Base-by-base conservation (phyloP, 2,329 filamentous ascomycete genomes). In the Xylaria multiplex region DNA sequence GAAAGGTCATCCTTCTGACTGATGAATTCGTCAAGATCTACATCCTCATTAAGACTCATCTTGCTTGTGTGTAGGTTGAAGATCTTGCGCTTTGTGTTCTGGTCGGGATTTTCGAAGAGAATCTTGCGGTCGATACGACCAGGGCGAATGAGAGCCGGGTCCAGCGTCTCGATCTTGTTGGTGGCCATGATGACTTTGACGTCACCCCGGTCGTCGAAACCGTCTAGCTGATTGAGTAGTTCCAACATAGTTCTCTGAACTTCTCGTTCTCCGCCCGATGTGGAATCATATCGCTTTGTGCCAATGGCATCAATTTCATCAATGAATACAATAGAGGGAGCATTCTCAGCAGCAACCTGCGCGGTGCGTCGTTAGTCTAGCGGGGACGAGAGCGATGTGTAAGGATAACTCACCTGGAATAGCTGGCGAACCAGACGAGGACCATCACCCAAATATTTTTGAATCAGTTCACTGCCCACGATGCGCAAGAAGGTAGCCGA, bases 101-200 rank as follows among this genome's bases (percentile, higher is more conserved):
- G 90, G 81, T 89, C 84, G 52, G 82, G 84, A 75, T 90, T 86
- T 79, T 88, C 86, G 76, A 90, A 92, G 68, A 90, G 81, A 69
- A 99, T 99, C 88, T 99, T 99, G 74, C 96, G 91, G 81, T 99
- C 96, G 79, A 99, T 99, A 86, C 96, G 94, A 70, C 96, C 96
- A 50, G 96, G 96, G 72, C 96, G 91, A 77, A 99, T 99, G 73
- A 99, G 85, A 19, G 96, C 96, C 62, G 96, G 96, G 77, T 99
- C 96, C 32, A 99, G 86, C 3, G 93, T 97, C 73, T 99, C 96
- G 73, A 99, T 99, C 88, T 99, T 99, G 89, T 99, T 99, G 72
- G 96, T 99, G 13, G 96, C 96, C 94, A 99, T 98, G 80, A 99
- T 95, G 68, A 99, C 96, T 85, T 99, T 99, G 81, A 99, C 95